Base-by-base conservation (phyloP, 202 grass and related monocot genomes). In the Cymbopogon flexuosus region DNA sequence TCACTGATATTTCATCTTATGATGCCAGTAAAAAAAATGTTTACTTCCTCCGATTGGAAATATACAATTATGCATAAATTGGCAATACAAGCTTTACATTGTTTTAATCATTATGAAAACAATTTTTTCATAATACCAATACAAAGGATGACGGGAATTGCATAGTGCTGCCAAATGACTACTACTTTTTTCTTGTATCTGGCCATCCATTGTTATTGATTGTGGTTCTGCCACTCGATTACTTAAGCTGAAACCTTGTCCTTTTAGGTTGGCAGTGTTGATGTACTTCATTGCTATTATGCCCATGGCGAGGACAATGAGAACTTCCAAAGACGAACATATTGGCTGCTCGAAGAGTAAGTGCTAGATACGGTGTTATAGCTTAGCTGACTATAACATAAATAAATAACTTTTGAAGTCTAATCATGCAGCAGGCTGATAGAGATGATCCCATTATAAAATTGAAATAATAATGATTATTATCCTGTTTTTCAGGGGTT, bases 251-350 rank as follows among this genome's bases (percentile, higher is more conserved):
- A 89, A 66, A 45, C 5, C 14, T 68, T 85, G 12, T 69, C 27
- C n/a, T 65, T 84, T 49, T 82, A 98, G 95, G 90, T 90, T 88
- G 95, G 95, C 79, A 98, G 95, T 80, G 79, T 98, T 75, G 95
- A 98, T 98, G 92, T 98, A 66, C 92, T 98, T 79, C 95, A 98
- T 91, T 98, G 95, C 79, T 98, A 98, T 61, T 98, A 98, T 91
- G 95, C 95, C 49, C 95, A 95, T 91, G 92, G 92, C 5, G 90
- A 98, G 81, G 95, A 98, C 10, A 88, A 90, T 83, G 88, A 94
- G 45, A 93, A 88, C 51, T 98, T 98, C 51, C 95, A 98, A 83
- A 91, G 95, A 46, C 88, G 95, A 43, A 98, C 91, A 79, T 98
- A 98, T 86, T 98, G 95, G 95, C 79, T 98, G 80, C 78, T 98